phyloP scores from a whole-genome alignment of 108 stramenopile genomes.

The Hondaea fermentalgiana region DNA sequence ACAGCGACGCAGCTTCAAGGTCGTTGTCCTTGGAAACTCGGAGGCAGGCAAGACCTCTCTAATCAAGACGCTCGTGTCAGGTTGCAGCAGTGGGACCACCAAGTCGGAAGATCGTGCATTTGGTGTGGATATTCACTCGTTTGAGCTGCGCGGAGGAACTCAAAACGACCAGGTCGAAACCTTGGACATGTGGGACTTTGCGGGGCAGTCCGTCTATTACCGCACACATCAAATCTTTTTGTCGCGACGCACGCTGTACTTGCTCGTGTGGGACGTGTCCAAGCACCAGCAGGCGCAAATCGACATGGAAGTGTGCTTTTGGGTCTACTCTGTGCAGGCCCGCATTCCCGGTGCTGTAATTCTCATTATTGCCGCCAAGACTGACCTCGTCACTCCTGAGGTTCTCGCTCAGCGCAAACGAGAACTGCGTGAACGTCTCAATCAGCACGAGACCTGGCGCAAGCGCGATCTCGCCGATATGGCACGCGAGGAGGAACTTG shows the following conservation, averaged over 20 bases:
- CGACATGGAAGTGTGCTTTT: background rate
- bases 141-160: background rate
- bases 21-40: background rate
- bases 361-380: background rate
- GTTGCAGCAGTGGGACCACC: background rate
- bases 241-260: background rate
- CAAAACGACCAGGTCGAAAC: background rate
- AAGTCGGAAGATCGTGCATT: background rate
- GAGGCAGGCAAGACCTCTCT: background rate
- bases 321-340: slow-evolving; percentile 1
- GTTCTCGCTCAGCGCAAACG: background rate
- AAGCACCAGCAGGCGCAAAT: background rate
- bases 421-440: background rate
- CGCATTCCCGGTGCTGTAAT: background rate
- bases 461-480: background rate
- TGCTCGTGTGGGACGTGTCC: background rate
- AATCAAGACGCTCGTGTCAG: background rate
- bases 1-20: background rate
- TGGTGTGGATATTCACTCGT: background rate
- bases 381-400: background rate
- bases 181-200: slow-evolving; percentile 2
- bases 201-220: background rate
- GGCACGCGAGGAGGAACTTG: background rate
- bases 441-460: slow-evolving; percentile 1
- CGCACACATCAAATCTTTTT: background rate